These are phyloP conservation scores for Danielozyma ontarioensis DNA, from an alignment of 805 yeast species.

Conservation along the genomic window DNA sequence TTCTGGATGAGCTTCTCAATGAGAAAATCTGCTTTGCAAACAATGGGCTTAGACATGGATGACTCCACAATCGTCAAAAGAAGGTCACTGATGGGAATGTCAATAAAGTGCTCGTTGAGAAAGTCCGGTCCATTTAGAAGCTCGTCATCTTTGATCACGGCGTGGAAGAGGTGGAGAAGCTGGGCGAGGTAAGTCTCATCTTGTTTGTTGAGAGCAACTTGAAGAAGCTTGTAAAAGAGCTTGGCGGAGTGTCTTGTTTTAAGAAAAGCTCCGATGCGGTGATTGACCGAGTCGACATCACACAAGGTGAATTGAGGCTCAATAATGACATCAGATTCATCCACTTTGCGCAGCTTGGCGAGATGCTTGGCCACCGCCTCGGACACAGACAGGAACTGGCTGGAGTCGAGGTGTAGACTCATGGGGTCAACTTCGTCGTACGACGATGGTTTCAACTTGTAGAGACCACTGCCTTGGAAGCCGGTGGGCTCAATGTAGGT, in stretches of 20 bases:
- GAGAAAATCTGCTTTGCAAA: conserved; percentile 52
- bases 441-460: conserved; percentile 56
- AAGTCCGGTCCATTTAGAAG: conserved; percentile 32
- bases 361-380: conserved; percentile 41
- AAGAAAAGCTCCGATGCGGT: conserved; percentile 43
- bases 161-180: conserved; percentile 66
- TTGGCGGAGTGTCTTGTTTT: conserved; percentile 51
- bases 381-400: conserved; percentile 49
- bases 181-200: conserved; percentile 55
- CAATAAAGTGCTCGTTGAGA: conserved; percentile 42
- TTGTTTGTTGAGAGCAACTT: conserved; percentile 43
- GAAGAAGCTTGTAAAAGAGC: conserved; percentile 52
- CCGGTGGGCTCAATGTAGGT: conserved; percentile 59
- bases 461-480: conserved; percentile 55
- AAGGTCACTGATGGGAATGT: conserved; percentile 52
- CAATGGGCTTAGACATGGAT: conserved; percentile 43
- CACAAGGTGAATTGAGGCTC: conserved; percentile 39
- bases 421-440: conserved; percentile 60
- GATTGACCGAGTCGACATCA: conserved; percentile 26
- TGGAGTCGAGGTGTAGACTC: conserved; percentile 40
- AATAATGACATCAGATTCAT: conserved; percentile 36
- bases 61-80: conserved; percentile 49
- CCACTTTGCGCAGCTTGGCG: conserved; percentile 31
- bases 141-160: conserved; percentile 51
- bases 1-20: conserved; percentile 46